Evolutionary conservation across 768 basidiomycete genomes (phyloP).

Genomic region (Serendipita vermifera): DNA sequence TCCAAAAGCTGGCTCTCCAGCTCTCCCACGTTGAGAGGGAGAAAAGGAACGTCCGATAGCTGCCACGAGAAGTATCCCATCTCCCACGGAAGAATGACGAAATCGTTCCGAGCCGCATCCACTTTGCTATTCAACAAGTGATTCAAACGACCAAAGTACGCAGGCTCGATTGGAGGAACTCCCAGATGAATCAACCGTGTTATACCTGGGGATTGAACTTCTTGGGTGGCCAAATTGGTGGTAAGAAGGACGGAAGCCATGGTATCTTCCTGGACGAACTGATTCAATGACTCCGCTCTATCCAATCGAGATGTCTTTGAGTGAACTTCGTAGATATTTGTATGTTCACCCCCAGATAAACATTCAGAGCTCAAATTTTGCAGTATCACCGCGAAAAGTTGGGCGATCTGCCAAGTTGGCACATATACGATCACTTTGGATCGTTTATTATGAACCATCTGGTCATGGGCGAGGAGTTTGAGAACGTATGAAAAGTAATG

Average conservation of each 20-base stretch:
- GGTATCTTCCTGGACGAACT: conserved; percentile 42
- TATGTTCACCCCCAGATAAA: conserved; percentile 40
- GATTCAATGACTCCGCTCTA: conserved; percentile 43
- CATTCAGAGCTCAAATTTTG: conserved; percentile 31
- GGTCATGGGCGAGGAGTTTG: conserved; percentile 76
- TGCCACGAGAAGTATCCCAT: conserved; percentile 48
- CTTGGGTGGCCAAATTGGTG: conserved; percentile 80
- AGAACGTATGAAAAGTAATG: conserved; percentile 71
- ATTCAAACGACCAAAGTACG: conserved; percentile 78
- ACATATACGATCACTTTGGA: conserved; percentile 78
- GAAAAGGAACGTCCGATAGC: conserved; percentile 56
- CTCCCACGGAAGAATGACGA: conserved; percentile 74
- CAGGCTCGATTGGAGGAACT: conserved; percentile 50
- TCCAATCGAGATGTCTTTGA: conserved; percentile 51
- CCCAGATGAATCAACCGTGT: conserved; percentile 89
- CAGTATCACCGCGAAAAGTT: conserved; percentile 55
- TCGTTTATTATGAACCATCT: conserved; percentile 48
- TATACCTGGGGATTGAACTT: conserved; percentile 79
- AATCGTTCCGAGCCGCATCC: conserved; percentile 54
- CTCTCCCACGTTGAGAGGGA: conserved; percentile 38
- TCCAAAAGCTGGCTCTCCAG: conserved; percentile 33
- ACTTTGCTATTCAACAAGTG: conserved; percentile 56
- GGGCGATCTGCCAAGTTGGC: conserved; percentile 73
- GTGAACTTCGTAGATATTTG: conserved; percentile 67
- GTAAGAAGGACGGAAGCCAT: conserved; percentile 58